Evolutionary conservation across 148 eudicot genomes (phyloP).

Genomic region (Arctostaphylos glauca): DNA sequence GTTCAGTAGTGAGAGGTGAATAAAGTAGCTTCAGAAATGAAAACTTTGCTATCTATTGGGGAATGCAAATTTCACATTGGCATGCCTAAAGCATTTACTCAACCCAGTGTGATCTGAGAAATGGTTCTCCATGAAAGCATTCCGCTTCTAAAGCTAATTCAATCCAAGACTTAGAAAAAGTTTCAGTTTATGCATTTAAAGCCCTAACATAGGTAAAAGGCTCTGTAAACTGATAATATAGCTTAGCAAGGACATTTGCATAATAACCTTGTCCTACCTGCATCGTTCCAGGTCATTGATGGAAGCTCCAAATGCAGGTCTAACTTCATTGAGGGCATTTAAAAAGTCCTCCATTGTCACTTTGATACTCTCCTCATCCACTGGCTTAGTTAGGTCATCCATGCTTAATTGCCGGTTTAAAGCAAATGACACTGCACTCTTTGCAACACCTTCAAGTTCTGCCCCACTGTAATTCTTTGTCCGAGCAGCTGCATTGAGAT

Average conservation of each 20-base stretch:
- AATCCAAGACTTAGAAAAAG: too few relatives aligned
- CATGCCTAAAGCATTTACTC: background rate
- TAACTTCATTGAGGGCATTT: slow-evolving; percentile 76
- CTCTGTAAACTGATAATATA: background rate
- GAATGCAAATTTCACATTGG: background rate
- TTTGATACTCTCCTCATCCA: slow-evolving; percentile 92
- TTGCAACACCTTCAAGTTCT: slow-evolving; percentile 98
- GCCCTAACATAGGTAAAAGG: background rate
- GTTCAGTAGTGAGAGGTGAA: slow-evolving; percentile 1
- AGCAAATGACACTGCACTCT: slow-evolving; percentile 98
- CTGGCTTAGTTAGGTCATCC: slow-evolving; percentile 89
- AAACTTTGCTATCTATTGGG: background rate
- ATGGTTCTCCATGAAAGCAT: background rate
- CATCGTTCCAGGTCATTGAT: slow-evolving; percentile 90
- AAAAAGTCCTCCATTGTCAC: slow-evolving; percentile 93
- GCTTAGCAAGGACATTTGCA: background rate
- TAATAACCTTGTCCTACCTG: slow-evolving; percentile 50
- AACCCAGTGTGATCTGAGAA: background rate
- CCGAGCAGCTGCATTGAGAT: slow-evolving; percentile 63
- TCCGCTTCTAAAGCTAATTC: too few relatives aligned
- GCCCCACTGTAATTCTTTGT: slow-evolving; percentile 99
- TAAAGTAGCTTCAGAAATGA: background rate
- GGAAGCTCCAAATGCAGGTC: slow-evolving; percentile 99
- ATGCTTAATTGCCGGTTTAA: slow-evolving; percentile 81
- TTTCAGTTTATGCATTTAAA: too few relatives aligned